Conservation (phyloP, 2,329 filamentous ascomycete species). For the Monosporascus sp. region DNA sequence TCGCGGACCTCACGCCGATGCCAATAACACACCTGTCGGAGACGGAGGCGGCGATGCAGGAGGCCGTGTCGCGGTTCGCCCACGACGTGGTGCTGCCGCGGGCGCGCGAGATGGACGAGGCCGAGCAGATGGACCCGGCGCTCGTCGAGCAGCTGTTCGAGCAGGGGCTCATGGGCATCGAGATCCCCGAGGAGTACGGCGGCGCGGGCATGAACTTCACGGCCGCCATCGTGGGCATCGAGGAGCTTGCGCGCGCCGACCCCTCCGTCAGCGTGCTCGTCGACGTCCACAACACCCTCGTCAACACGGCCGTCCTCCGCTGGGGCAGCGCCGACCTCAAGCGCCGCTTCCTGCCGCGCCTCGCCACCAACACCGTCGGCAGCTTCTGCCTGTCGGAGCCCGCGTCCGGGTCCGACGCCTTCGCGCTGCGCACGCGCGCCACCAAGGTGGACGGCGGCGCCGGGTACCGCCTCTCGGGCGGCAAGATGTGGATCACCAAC, state of each 20-base stretch:
- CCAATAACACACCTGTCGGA: constrained; percentile 92
- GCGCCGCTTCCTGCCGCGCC: constrained; percentile 80
- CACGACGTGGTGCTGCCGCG: constrained; percentile 83
- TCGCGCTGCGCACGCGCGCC: constrained; percentile 88
- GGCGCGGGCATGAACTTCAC: constrained; percentile 99
- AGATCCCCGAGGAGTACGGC: constrained; percentile 95
- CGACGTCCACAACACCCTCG: constrained; percentile 96
- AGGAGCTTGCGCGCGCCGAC: constrained; percentile 90
- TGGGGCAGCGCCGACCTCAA: constrained; percentile 72
- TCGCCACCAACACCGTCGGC: constrained; percentile 85
- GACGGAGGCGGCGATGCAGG: constrained; percentile 81
- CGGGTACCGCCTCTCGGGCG: constrained; percentile 82
- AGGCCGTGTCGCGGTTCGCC: constrained; percentile 86
- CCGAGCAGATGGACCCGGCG: constrained; percentile 82
- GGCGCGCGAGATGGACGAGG: constrained; percentile 96
- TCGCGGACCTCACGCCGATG: constrained; percentile 76
- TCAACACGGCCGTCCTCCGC: constrained; percentile 88
- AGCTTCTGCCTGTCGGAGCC: constrained; percentile 93
- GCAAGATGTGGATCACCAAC: constrained; percentile 99
- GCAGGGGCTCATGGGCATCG: constrained; percentile 93
- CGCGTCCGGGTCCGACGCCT: constrained; percentile 89
- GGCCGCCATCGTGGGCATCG: constrained; percentile 89
- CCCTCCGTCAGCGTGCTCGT: constrained; percentile 92
- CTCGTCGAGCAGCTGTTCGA: constrained; percentile 93
- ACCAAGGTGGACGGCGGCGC: constrained; percentile 71